Evolutionary conservation across 805 yeast genomes (phyloP).

Genomic region (Priceomyces melissophilus): DNA sequence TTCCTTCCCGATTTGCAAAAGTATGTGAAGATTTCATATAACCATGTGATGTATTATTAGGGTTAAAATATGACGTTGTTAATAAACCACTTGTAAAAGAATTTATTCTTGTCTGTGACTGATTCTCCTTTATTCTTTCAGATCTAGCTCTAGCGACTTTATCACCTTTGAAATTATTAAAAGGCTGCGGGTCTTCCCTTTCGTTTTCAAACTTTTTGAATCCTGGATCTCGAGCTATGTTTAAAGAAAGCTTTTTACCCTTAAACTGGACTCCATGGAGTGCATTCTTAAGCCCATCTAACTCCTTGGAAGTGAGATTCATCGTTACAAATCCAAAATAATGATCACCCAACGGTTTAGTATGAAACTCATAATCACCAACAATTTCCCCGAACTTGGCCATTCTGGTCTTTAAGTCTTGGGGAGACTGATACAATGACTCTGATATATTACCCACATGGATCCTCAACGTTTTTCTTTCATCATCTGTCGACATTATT

Average conservation of each 20-base stretch:
- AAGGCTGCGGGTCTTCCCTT: slow-evolving; percentile 33
- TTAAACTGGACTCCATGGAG: slow-evolving; percentile 73
- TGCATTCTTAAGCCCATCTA: slow-evolving; percentile 48
- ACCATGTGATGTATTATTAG: slow-evolving; percentile 19
- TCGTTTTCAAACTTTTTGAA: slow-evolving; percentile 39
- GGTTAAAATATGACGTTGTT: slow-evolving; percentile 7
- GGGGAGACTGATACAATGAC: slow-evolving; percentile 41
- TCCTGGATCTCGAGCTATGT: slow-evolving; percentile 59
- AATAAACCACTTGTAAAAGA: slow-evolving; percentile 16
- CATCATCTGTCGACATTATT: slow-evolving; percentile 3
- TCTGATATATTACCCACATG: slow-evolving; percentile 70
- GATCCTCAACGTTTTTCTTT: slow-evolving; percentile 27
- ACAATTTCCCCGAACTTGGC: slow-evolving; percentile 57
- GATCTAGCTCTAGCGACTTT: slow-evolving; percentile 30
- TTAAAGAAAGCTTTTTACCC: slow-evolving; percentile 64
- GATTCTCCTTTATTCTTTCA: slow-evolving; percentile 44
- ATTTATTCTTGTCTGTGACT: slow-evolving; percentile 19
- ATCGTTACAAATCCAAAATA: slow-evolving; percentile 69
- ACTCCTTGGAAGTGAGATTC: slow-evolving; percentile 43
- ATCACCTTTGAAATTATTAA: slow-evolving; percentile 26
- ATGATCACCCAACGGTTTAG: slow-evolving; percentile 52
- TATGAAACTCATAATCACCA: slow-evolving; percentile 46
- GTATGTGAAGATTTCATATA: slow-evolving; percentile 35
- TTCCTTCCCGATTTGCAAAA: slow-evolving; percentile 26
- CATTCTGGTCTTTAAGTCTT: slow-evolving; percentile 54